Percentiles rank a stretch among this genome's conserved stretches.
Evolutionary conservation across 345 rosid species (phyloP).

Genomic region (Acer campestre): DNA sequence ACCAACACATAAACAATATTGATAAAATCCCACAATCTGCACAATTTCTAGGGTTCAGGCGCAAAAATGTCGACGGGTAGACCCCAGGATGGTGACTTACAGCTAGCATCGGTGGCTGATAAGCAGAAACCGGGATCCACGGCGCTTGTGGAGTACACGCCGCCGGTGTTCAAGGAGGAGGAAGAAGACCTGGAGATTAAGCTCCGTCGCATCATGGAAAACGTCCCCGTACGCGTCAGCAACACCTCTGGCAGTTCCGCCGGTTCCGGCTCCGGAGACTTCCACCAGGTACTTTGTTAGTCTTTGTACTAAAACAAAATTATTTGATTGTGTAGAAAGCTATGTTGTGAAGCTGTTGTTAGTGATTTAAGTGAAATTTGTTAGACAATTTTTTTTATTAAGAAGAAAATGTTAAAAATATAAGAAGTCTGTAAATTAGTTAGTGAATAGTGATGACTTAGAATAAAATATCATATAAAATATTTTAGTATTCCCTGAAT

Average conservation of each 20-base stretch:
- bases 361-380: background rate
- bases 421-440: background rate
- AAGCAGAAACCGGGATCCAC: conserved; percentile 44
- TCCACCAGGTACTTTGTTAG: conserved; percentile 69
- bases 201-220: conserved; percentile 89
- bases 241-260: conserved; percentile 98
- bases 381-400: background rate
- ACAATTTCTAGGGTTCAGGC: conserved; percentile 34
- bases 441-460: background rate
- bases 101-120: conserved; percentile 51
- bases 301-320: background rate
- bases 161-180: conserved; percentile 74
- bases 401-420: background rate
- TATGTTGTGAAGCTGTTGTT: background rate
- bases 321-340: background rate
- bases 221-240: conserved; percentile 93
- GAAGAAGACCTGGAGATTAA: conserved; percentile 92
- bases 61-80: conserved; percentile 57
- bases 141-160: conserved; percentile 74
- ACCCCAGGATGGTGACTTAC: conserved; percentile 50
- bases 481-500: background rate
- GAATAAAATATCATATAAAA: background rate
- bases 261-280: conserved; percentile 95
- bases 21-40: too few relatives aligned
- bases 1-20: background rate